phyloP scores from a whole-genome alignment of 2,329 filamentous ascomycete species.

The Colletotrichum sp. region DNA sequence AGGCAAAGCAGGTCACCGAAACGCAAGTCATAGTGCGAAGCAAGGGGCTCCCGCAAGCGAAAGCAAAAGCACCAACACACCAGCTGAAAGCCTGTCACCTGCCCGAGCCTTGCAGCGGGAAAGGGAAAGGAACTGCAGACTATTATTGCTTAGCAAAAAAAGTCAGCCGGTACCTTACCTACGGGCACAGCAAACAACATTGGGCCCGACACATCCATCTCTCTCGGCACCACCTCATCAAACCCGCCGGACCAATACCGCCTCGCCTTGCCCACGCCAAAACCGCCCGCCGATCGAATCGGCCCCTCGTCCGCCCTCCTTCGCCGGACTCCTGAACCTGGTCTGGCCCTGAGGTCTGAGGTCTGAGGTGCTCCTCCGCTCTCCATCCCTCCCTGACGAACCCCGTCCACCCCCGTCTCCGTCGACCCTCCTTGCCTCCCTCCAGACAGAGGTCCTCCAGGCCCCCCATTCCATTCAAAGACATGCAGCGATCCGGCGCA shows the following conservation, averaged over 20 bases:
- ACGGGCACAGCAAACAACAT: background rate
- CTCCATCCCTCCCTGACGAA: slow-evolving; percentile 1
- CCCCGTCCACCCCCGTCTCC: background rate
- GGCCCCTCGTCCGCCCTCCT: slow-evolving; percentile 10
- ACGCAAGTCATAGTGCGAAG: slow-evolving; percentile 7
- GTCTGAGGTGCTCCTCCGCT: background rate
- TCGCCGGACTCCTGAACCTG: slow-evolving; percentile 14
- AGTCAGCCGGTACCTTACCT: background rate
- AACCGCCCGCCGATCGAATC: slow-evolving; percentile 8
- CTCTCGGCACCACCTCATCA: slow-evolving; percentile 3
- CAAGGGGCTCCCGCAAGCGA: slow-evolving; percentile 1
- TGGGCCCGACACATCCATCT: background rate
- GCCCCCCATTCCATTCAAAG: slow-evolving; percentile 3
- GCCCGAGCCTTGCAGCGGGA: background rate
- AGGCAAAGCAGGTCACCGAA: slow-evolving; percentile 6
- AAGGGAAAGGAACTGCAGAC: background rate
- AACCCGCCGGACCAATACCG: slow-evolving; percentile 11
- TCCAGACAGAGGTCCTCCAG: background rate
- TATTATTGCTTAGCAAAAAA: background rate
- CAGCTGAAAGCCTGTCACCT: background rate
- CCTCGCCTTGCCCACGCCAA: background rate
- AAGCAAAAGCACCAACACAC: background rate
- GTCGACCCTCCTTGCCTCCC: background rate
- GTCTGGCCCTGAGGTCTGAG: background rate
- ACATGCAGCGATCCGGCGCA: slow-evolving; percentile 24